Percentiles rank a stretch among this genome's conserved stretches.
Evolutionary conservation across 495 filamentous ascomycete genomes (phyloP).

Genomic region (Neurospora hispaniola): DNA sequence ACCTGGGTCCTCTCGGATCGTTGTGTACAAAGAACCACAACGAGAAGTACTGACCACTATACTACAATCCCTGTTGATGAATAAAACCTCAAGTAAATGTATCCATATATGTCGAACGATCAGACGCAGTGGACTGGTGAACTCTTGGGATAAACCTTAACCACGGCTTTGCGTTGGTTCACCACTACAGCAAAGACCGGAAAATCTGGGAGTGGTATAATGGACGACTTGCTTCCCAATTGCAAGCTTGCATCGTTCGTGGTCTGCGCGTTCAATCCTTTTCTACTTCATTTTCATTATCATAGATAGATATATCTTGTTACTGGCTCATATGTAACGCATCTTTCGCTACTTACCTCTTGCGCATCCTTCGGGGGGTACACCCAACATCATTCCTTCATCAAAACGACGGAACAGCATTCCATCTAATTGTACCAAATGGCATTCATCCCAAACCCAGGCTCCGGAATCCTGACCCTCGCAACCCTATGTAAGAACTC

Average conservation of each 20-base stretch:
- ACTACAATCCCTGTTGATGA: conserved; percentile 2
- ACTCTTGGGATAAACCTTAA: no score
- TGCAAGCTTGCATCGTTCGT: not conserved
- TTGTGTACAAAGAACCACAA: conserved; percentile 3
- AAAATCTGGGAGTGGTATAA: not conserved
- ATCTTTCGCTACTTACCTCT: not conserved
- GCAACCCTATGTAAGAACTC: conserved; percentile 70
- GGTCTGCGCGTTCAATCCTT: not conserved
- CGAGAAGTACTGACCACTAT: conserved; percentile 10
- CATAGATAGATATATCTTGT: not conserved
- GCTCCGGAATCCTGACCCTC: conserved; percentile 61
- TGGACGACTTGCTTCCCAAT: not conserved
- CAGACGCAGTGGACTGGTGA: no score
- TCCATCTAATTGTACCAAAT: conserved; percentile 68
- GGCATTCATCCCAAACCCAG: conserved; percentile 82
- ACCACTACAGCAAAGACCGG: no score
- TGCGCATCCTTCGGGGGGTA: not conserved
- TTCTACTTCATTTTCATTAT: not conserved
- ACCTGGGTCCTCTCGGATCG: conserved; percentile 7
- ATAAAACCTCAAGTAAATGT: fast-evolving
- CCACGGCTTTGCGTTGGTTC: no score
- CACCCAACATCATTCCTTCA: not conserved
- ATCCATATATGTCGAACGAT: no score
- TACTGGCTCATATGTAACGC: not conserved
- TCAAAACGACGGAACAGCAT: not conserved